Percentiles rank a stretch among this genome's conserved stretches.
Conservation (phyloP, 202 grass and related monocot species). For the Carex arenaria region DNA sequence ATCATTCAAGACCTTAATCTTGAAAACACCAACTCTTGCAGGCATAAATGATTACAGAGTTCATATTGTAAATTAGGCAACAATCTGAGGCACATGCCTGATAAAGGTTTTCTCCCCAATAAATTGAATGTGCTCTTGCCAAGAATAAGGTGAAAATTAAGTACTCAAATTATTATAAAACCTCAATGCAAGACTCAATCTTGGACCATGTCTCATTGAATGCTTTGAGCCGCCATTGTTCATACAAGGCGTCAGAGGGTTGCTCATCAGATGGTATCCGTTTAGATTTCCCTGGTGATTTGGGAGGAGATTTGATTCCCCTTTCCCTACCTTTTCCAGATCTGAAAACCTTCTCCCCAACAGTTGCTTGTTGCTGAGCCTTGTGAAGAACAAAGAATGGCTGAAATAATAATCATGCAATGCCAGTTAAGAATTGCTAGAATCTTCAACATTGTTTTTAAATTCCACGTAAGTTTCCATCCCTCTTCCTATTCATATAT, state of each 20-base stretch:
- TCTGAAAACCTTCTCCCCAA: conserved; percentile 22
- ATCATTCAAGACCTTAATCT: not conserved
- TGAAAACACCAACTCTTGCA: not conserved
- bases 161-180: not conserved
- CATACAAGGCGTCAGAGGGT: conserved; percentile 14
- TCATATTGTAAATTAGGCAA: not conserved
- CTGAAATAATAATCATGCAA: conserved; percentile 28
- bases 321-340: conserved; percentile 34
- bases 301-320: conserved; percentile 34
- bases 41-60: not conserved
- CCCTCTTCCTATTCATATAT: not conserved
- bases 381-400: conserved; percentile 77
- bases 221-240: conserved; percentile 58
- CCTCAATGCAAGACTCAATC: conserved; percentile 72
- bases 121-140: not conserved
- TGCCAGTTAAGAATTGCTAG: not conserved
- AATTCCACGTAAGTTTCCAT: not conserved
- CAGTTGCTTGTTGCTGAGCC: conserved; percentile 18
- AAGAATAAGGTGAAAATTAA: not conserved
- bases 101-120: not conserved
- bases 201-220: conserved; percentile 69
- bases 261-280: not conserved
- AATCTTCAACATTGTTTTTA: not conserved
- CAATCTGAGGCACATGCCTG: not conserved
- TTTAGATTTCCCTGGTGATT: conserved; percentile 37